These are phyloP conservation scores for Apiospora rasikravindrae DNA, from an alignment of 2,329 filamentous ascomycete genomes.

Conservation along the genomic window DNA sequence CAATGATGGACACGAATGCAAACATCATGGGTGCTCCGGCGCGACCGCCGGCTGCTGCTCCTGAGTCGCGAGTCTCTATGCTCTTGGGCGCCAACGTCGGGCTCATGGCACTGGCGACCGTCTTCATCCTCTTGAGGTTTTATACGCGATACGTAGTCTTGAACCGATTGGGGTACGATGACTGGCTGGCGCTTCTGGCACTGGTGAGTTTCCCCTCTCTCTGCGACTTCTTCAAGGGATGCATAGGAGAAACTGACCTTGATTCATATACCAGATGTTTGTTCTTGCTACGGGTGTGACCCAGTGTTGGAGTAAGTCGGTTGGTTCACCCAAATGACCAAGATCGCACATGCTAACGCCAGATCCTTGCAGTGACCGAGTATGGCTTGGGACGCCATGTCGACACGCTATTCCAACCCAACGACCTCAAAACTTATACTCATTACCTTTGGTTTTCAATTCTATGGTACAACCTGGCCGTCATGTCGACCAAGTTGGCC, in stretches of 20 bases:
- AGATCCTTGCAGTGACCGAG: not conserved
- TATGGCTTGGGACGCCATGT: not conserved
- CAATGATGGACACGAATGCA: not conserved
- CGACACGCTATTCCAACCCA: not conserved
- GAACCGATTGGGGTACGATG: constrained; percentile 2
- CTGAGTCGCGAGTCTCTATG: not conserved
- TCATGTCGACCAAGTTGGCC: constrained; percentile 41
- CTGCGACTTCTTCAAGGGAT: too few relatives aligned
- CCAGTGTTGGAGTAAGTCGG: not conserved
- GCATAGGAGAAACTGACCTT: not conserved
- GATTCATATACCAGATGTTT: not conserved
- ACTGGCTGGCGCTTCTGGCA: not conserved
- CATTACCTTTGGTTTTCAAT: constrained; percentile 30
- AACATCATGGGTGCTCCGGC: too few relatives aligned
- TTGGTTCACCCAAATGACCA: not conserved
- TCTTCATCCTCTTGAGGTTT: not conserved
- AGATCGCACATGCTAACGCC: not conserved
- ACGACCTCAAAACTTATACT: not conserved
- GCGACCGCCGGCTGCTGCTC: not conserved
- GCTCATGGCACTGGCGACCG: not conserved
- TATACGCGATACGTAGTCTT: constrained; percentile 19
- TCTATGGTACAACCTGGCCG: constrained; percentile 38
- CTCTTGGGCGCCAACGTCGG: not conserved
- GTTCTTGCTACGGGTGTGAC: constrained; percentile 1
- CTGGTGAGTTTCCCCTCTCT: constrained; percentile 27